Percentiles rank a stretch among this genome's conserved stretches.
These are phyloP conservation scores for Vinca minor DNA, from an alignment of 257 asterid genomes.

Conservation along the genomic window DNA sequence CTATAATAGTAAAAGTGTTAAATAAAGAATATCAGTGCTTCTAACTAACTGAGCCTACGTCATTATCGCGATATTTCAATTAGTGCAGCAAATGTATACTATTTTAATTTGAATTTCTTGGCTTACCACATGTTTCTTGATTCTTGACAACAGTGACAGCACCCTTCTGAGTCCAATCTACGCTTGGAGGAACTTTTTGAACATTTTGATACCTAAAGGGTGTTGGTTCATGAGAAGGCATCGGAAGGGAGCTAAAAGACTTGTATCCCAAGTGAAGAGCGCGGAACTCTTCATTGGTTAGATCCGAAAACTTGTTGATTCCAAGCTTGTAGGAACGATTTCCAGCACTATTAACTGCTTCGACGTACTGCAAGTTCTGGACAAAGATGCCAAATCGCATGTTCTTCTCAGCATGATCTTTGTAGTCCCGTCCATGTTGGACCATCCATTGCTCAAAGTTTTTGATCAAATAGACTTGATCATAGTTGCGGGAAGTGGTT, in stretches of 20 bases:
- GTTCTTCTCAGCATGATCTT: neutral
- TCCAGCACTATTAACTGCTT: neutral
- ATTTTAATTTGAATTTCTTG: too few relatives aligned
- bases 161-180: neutral
- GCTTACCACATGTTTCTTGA: neutral
- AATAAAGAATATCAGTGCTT: too few relatives aligned
- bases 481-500: neutral
- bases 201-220: conserved; percentile 1
- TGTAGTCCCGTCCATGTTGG: neutral
- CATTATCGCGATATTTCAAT: too few relatives aligned
- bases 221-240: neutral
- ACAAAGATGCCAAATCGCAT: neutral
- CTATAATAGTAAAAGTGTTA: too few relatives aligned
- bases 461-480: neutral
- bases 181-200: neutral
- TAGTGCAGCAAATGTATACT: too few relatives aligned
- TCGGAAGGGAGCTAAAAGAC: too few relatives aligned
- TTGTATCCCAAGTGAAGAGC: neutral
- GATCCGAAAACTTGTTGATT: neutral
- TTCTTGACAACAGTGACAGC: conserved; percentile 4
- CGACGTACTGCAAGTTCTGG: neutral
- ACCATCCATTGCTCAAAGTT: conserved; percentile 3
- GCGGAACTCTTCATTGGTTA: neutral
- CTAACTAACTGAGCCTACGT: too few relatives aligned
- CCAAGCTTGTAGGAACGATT: conserved; percentile 6